Base-by-base conservation (phyloP, 1,139 yeast genomes). In the Yamadazyma mexicana region DNA sequence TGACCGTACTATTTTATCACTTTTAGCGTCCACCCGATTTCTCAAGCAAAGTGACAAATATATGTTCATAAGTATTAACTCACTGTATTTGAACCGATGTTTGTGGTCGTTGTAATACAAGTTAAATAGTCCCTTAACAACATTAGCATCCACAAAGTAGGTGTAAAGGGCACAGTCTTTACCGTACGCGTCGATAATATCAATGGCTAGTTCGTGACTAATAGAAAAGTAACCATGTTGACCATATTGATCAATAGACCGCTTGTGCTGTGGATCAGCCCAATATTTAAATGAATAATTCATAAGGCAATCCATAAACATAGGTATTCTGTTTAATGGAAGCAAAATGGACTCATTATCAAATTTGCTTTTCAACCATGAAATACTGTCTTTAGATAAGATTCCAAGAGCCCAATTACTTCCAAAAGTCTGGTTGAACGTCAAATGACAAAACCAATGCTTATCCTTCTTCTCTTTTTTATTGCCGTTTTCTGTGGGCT, bases 321-420 rank as follows among this genome's bases (percentile, higher is more conserved):
- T 20, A 1, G 73, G 73, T 18, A 69, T 40, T 36, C 59, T 59
- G 22, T 59, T 51, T n/a, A 71, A 45, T 2, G 75, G 73, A 2
- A 48, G 44, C 7, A 66, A 46, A 27, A 56, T 40, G 3, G 58
- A 46, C 2, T 54, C 59, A 2, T 59, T 54, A 0, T 66, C 61
- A 15, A 68, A 47, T 9, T 57, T 51, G 3, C 48, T 44, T 25
- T 53, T 59, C 33, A 69, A 59, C 65, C 69, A 66, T 18, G 47
- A 52, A 36, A 69, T 43, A 16, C 71, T 64, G 22, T 60, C 58
- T 23, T 56, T 56, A 5, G 73, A 66, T 35, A 69, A 63, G 11
- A 70, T 59, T 23, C 65, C 56, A 47, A 61, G 47, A 22, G 64
- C 52, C 16, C 73, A 64, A 45, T 69, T 73, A 15, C 62, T 49